Evolutionary conservation across 441 rosid species (phyloP), one percentile per base, ranked within the genome.

Genomic region (Omphalea diandra): DNA sequence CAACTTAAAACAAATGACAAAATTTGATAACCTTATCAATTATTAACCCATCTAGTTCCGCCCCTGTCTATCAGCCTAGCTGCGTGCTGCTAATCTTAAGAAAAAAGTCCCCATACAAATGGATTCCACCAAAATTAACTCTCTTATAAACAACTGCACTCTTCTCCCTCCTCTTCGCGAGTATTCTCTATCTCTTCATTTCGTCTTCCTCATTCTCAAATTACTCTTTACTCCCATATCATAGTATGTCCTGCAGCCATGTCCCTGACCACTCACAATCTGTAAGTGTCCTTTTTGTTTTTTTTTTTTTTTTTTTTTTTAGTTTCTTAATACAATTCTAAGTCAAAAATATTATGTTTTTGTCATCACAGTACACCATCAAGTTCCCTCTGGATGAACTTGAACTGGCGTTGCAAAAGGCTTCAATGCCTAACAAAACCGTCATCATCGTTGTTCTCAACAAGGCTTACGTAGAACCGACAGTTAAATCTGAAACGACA

Each of bases 391-490:
- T 66, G 33, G 88, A 89, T 35, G 83, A 89, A 58, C 81, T 89
- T 0, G 83, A 77, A 18, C 43, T 52, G 46, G 84, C 69, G 3
- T 61, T 92, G 24, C 81, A 72, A 4, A 76, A 49, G 44, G 88
- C 93, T n/a, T 63, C 90, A 1, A 88, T 67, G 77, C 77, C 81
- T 2, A 85, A 88, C 82, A 86, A 77, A 68, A 88, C 93, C 1
- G 78, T 93, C 69, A 88, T 93, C 36, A 81, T 93, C 17, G 79
- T 88, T 0, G 76, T 90, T 17, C 85, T 93, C 43, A 93, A 93
- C 79, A 77, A 58, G 70, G 98, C 97, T 1, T 90, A 93, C 17
- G 93, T 76, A 1, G 91, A 83, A 55, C 87, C 84, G 43, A 65
- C 32, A 31, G 73, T 35, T 9, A 75, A 49, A 22, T 50, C 76